These are phyloP conservation scores for Monosporascus sp. DNA, from an alignment of 2,329 filamentous ascomycete species.

Conservation along the genomic window DNA sequence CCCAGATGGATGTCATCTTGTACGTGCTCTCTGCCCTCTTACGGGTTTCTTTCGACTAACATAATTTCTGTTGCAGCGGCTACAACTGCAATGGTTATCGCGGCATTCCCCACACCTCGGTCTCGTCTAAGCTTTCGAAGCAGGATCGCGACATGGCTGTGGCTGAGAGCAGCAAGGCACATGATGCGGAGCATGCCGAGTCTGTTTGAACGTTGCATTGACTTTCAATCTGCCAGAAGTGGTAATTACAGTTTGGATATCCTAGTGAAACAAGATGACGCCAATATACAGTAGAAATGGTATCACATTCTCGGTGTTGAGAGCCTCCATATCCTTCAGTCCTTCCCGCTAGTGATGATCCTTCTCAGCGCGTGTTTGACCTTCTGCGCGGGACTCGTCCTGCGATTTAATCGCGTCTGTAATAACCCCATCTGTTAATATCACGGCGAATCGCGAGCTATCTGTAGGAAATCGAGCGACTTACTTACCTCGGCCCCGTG, in stretches of 20 bases:
- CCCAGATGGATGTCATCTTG: not conserved
- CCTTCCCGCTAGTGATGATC: not conserved
- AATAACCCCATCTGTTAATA: too few relatives aligned
- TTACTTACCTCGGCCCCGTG: constrained; percentile 21
- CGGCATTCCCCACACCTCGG: constrained; percentile 1
- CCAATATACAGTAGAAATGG: not conserved
- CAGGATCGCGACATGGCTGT: constrained; percentile 1
- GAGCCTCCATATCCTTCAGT: not conserved
- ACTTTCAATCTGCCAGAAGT: not conserved
- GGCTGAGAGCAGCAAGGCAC: not conserved
- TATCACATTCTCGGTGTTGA: not conserved
- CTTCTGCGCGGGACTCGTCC: not conserved
- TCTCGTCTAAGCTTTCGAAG: not conserved
- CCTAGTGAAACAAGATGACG: not conserved
- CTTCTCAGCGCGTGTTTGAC: not conserved
- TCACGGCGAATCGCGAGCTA: not conserved
- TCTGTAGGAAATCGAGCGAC: too few relatives aligned
- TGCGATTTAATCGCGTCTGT: not conserved
- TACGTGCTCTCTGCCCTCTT: not conserved
- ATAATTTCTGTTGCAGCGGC: not conserved
- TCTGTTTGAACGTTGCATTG: not conserved
- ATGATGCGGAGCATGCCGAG: not conserved
- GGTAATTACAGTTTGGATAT: not conserved
- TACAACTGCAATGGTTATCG: constrained; percentile 2
- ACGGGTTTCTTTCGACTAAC: not conserved